phyloP scores from a whole-genome alignment of 352 stramenopile species.

The Phytophthora cactorum region DNA sequence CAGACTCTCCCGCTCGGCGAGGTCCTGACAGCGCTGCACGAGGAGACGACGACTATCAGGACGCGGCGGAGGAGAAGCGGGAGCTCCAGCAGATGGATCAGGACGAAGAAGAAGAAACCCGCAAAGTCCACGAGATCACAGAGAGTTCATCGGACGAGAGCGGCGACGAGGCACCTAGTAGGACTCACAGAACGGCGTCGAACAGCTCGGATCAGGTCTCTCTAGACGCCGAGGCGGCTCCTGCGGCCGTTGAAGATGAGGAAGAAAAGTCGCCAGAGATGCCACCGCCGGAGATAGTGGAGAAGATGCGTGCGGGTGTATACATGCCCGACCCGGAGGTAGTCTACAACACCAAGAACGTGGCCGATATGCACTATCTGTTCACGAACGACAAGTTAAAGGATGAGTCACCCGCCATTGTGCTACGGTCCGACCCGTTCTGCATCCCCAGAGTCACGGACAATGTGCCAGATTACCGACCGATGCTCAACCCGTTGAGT shows the following conservation, averaged over 20 bases:
- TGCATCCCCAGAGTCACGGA: conserved; percentile 78
- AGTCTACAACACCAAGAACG: conserved; percentile 42
- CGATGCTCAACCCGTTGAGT: conserved; percentile 71
- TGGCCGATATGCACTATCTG: conserved; percentile 62
- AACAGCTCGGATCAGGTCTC: background rate
- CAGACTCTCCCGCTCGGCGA: background rate
- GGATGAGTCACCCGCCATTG: conserved; percentile 50
- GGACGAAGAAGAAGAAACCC: conserved; percentile 1
- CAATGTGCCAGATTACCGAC: conserved; percentile 74
- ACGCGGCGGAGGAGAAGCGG: background rate
- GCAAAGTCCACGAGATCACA: conserved; percentile 41
- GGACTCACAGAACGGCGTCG: background rate
- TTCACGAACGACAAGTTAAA: conserved; percentile 77
- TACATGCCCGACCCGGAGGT: conserved; percentile 32
- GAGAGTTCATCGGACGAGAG: conserved; percentile 52
- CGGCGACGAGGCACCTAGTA: conserved; percentile 16
- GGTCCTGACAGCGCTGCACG: conserved; percentile 7
- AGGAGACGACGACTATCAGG: conserved; percentile 1
- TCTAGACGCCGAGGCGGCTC: background rate
- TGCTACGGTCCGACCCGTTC: conserved; percentile 68
- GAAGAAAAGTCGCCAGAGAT: conserved; percentile 18
- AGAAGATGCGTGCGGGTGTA: conserved; percentile 27
- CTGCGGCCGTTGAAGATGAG: conserved; percentile 14
- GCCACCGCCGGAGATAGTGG: conserved; percentile 17
- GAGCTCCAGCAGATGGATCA: background rate